Base-by-base conservation (phyloP, 805 yeast species). In the Saccharomycopsis sp. region DNA sequence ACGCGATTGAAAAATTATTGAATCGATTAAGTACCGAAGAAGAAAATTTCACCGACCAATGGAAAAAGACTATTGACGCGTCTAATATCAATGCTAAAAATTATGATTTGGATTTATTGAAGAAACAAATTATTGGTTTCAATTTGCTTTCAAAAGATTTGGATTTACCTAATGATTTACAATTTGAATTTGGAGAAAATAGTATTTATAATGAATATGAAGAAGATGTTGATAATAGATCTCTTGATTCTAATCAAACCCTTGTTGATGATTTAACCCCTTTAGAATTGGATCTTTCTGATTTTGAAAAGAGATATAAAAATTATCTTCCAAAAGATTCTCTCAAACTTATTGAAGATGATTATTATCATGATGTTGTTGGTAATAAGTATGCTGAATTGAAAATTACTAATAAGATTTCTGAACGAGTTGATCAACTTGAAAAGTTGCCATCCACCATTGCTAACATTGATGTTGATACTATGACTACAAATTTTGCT, bases 371-470 rank as follows among this genome's bases (percentile, higher is more conserved):
- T 21, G 46, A 36, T 28, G 47, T 42, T 3, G 66, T 75, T 36
- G 83, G 83, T 2, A 62, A 63, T 31, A 55, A 60, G 25, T 59
- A 63, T 39, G 61, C 70, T 4, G 92, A 83, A 57, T 64, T 64
- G 31, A 57, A 67, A 6, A 66, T 81, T 10, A 59, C 71, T 4
- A 57, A 67, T 18, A 76, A 75, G 45, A 70, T 82, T 15, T 64
- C 72, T 5, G 66, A 67, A 37, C 67, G 89, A 56, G 61, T 81
- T 13, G 55, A 61, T 20, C 80, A 78, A 48, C 59, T 83, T 45
- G 87, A 80, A 54, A 65, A 59, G 38, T 52, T 82, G 13, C 92
- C 94, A 2, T 72, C 82, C 3, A 80, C 78, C 50, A 51, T 83
- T 38, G 89, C 88, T 20, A 67, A 84, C 2, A 75, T 64, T 40